Evolutionary conservation across 129 eudicot genomes (phyloP), one percentile per base, ranked within the genome.

Genomic region (Sambucus nigra): DNA sequence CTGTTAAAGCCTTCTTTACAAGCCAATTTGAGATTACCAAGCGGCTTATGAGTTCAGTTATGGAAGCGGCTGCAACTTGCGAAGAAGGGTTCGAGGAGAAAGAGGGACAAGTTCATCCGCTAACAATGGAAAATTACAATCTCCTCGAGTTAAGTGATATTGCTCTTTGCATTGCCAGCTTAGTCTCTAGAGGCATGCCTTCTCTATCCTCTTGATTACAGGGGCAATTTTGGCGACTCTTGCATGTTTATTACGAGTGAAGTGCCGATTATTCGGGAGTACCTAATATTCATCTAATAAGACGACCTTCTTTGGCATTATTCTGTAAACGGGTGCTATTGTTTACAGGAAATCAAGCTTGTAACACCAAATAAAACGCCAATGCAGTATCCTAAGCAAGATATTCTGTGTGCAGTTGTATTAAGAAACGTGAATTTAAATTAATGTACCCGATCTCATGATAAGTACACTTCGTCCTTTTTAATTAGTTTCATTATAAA

Each of bases 11-110:
- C 14, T 42, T 42, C 16, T 42, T 42, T 6, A 16, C 18, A 3
- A 20, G n/a, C 5, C 73, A 42, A n/a, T 42, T 9, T 7, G 48
- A 42, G 14, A n/a, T 20, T 2, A 20, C n/a, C 16, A 42, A 42
- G 5, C 20, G 14, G 48, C 16, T 42, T 1, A 42, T n/a, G 48
- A 15, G 48, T 15, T 18, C 48, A n/a, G 19, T 42, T 16, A 2
- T 14, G 5, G 48, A 42, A 40, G 76, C 66, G 10, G 56, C 73
- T 4, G 49, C 64, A 10, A 65, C 48, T 2, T 42, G 48, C 48
- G 48, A 42, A 16, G 48, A 13, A 42, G 19, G 19, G 18, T 42
- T 42, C 20, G 3, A 3, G 21, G 48, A 42, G 16, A 42, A 42
- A 42, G 19, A 42, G 48, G 48, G 48, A 42, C 19, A n/a, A 3